Evolutionary conservation across 306 rosid genomes (phyloP), one percentile per base, ranked within the genome.

Genomic region (Arachis hypogaea): DNA sequence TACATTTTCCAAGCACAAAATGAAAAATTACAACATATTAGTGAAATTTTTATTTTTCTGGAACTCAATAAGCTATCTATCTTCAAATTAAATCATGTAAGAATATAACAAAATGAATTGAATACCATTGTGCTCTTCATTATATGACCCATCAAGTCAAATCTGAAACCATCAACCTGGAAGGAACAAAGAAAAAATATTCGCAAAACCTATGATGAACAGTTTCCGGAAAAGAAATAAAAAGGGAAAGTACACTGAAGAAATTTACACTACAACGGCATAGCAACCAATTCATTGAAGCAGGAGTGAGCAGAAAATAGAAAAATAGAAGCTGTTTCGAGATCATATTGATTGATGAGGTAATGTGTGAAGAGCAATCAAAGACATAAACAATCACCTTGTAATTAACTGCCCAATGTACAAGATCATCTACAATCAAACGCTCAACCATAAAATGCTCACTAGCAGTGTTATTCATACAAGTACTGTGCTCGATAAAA

Each of bases 101-200:
- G 47, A 56, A 73, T 68, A 74, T 44, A 72, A 54, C 71, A 54
- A 72, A 83, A 61, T 60, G 70, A 78, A 72, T 52, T 50, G 49
- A 84, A 43, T 85, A 94, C 98, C 98, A 89, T 94, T 50, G 98
- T 94, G 78, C 90, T 84, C 88, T 85, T 91, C 98, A 94, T 91
- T 74, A 94, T 85, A 74, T 94, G 98, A 75, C 98, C 98, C 98
- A 94, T 89, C 9, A 94, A 94, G 58, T 94, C 98, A 78, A 91
- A 94, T 75, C 97, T 93, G 81, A 94, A 94, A 55, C 98, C 98
- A 84, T 94, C 98, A 82, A 94, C 86, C 98, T 94, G 91, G 56
- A 61, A 68, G 46, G 55, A 73, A 71, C 75, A 77, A 70, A 6
- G 45, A 42, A 43, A 43, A 43, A 43, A 33, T 33, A 33, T 33